Evolutionary conservation across 2,329 filamentous ascomycete species (phyloP), one percentile per base, ranked within the genome.

Genomic region (Curvularia sp.): DNA sequence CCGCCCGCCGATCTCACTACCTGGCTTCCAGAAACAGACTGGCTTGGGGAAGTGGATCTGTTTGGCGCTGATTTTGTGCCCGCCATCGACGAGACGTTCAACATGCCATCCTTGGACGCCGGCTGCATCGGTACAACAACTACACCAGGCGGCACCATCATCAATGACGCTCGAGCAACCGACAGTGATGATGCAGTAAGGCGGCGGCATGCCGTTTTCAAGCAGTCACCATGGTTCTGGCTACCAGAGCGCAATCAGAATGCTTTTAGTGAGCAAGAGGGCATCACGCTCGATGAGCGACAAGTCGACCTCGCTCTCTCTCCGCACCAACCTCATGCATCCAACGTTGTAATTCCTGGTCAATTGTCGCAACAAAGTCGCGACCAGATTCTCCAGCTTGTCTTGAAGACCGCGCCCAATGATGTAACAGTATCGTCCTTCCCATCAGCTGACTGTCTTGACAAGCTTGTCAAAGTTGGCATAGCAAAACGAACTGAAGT

Each of bases 401-500:
- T 75, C 1, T 62, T 66, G 1, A 73, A 71, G 49, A 73, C 72
- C 0, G 70, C 71, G 0, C 64, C 63, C 22, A 67, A 66, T 28
- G 67, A 69, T 9, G 60, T 75, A 0, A 62, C 66, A 0, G 69
- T 74, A 18, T 67, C 68, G 1, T 69, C 69, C 1, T 75, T 75
- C n/a, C 73, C 72, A 4, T 72, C 70, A 1, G 58, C 67, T 2
- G 63, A 71, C 7, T 70, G 65, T 41, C 51, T 75, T 18, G 71
- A 75, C 26, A 64, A 68, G 28, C 62, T 75, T 13, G 66, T 75
- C 38, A 72, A 74, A 42, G 71, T 72, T 15, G 71, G 72, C 1
- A 71, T 75, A 33, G 67, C 70, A 4, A 75, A 75, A 49, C 49
- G 72, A 43, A 60, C 67, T 9, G 73, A 75, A 33, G 71, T 65